phyloP scores from a whole-genome alignment of 139 green algal species.

The Chlorella vulgaris region DNA sequence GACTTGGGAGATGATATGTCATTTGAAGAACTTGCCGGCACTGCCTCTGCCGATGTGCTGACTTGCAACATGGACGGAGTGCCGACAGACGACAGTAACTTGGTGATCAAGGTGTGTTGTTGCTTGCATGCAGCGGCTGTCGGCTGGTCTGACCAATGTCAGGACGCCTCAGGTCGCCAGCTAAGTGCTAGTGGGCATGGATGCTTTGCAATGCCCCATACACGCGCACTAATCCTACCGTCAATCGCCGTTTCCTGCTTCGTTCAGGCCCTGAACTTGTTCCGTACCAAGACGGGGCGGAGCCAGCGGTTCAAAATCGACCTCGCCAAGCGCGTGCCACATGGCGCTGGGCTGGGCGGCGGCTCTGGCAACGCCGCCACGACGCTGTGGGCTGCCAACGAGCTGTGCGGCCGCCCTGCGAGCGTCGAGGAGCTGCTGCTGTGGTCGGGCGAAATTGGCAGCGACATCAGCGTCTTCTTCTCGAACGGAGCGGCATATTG shows the following conservation, averaged over 20 bases:
- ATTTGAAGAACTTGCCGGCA: constrained; percentile 62
- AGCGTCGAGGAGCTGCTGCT: constrained; percentile 80
- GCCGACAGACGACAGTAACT: constrained; percentile 91
- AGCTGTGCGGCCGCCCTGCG: constrained; percentile 80
- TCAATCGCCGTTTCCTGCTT: not conserved
- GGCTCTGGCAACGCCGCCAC: constrained; percentile 97
- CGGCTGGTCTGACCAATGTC: no score
- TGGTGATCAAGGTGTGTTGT: constrained; percentile 85
- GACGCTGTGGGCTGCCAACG: constrained; percentile 95
- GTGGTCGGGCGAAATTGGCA: constrained; percentile 94
- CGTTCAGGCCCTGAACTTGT: constrained; percentile 83
- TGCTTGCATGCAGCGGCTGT: not conserved
- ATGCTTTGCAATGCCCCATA: no score
- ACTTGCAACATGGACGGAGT: constrained; percentile 83
- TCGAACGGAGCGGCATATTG: constrained; percentile 92
- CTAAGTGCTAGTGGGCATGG: no score
- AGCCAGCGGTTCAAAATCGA: constrained; percentile 71
- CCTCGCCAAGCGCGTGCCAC: constrained; percentile 92
- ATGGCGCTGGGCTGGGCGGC: constrained; percentile 94
- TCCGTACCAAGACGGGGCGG: constrained; percentile 78
- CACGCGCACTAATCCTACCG: not conserved
- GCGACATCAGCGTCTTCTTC: constrained; percentile 98
- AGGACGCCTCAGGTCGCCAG: no score
- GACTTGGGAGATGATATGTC: constrained; percentile 93
- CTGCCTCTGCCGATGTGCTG: constrained; percentile 70